Conservation (phyloP, 495 filamentous ascomycete species). For the Hypoxylon fuscum region DNA sequence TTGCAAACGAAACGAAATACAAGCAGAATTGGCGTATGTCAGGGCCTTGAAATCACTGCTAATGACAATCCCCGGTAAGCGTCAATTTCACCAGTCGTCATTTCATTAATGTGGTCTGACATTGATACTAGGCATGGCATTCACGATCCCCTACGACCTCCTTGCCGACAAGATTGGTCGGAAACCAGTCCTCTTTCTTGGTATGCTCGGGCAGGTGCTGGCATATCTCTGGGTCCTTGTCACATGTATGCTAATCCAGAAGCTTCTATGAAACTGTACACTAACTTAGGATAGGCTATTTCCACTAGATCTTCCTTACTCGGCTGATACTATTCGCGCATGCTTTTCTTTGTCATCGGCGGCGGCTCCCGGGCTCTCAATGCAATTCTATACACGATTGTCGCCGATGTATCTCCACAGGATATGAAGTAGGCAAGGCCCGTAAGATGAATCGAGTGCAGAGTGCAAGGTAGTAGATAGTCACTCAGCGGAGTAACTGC, state of each 20-base stretch:
- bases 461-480: too few species aligned
- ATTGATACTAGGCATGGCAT: not conserved
- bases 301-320: conserved; percentile 8
- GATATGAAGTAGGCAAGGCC: too few species aligned
- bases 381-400: not conserved
- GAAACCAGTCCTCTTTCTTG: conserved; percentile 10
- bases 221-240: conserved; percentile 8
- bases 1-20: conserved; percentile 10
- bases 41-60: not conserved
- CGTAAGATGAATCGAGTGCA: too few species aligned
- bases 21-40: conserved; percentile 7
- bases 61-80: not conserved
- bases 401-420: conserved; percentile 8
- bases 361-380: conserved; percentile 8
- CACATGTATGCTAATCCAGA: too few species aligned
- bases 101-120: too few species aligned
- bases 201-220: conserved; percentile 9
- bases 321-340: conserved; percentile 3
- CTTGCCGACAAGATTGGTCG: conserved; percentile 6
- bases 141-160: not conserved
- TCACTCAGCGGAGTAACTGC: too few species aligned
- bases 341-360: conserved; percentile 3
- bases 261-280: too few species aligned
- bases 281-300: too few species aligned
- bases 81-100: not conserved